Evolutionary conservation across 768 basidiomycete genomes (phyloP), one percentile per base, ranked within the genome.

Genomic region (Tephrocybe rancida): DNA sequence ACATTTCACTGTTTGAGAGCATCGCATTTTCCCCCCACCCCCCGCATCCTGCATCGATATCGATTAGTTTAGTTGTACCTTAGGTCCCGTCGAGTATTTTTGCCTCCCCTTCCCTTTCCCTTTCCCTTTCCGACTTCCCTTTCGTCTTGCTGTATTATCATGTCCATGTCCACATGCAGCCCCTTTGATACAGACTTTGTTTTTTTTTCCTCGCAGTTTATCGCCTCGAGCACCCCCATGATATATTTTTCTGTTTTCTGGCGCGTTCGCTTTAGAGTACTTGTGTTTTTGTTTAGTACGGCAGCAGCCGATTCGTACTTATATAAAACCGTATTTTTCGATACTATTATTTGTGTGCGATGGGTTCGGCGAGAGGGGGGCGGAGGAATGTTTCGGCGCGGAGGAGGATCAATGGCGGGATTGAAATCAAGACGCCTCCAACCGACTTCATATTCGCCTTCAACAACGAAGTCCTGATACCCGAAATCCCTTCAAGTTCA

Each of bases 51-150:
- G 30, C 37, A 24, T 44, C 42, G 18, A 73, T 75, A 64, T 63
- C 66, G 72, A 76, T 66, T 55, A 56, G 57, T 64, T 60, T 64
- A 56, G 56, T 62, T 61, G 60, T 64, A 64, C 52, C 56, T 67
- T 63, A 63, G 62, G 66, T 60, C 67, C 58, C 64, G 64, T 67
- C 57, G 57, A 59, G 57, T 59, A 58, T 58, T 58, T n/a, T 35
- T 22, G 9, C 19, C 18, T 62, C 57, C 54, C 44, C 59, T 61
- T 62, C 48, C 22, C 51, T 58, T 50, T 39, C 29, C 30, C 58
- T 49, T 60, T 51, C 22, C 29, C 11, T 44, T 43, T 43, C 21
- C 19, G 18, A 11, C 29, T 37, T 38, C 35, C 29, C 25, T 10
- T 34, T 16, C 24, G 22, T 38, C 21, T 25, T 38, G 47, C 22